Evolutionary conservation across 2,329 filamentous ascomycete species (phyloP).

Genomic region (Aspergillus aculeatinus): DNA sequence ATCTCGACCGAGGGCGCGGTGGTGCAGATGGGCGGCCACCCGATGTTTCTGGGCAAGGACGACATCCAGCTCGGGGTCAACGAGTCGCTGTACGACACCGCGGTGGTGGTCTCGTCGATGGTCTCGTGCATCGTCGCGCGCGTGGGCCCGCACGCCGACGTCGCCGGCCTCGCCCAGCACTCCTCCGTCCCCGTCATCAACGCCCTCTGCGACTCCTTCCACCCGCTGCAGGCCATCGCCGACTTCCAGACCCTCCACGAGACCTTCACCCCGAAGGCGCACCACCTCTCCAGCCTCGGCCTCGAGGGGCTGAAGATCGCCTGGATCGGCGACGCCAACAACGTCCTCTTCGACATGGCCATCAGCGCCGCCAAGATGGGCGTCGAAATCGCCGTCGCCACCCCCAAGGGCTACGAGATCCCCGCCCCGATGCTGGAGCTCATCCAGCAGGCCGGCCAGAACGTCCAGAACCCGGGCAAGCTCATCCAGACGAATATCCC

Average conservation of each 20-base stretch:
- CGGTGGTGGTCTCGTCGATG: constrained; percentile 91
- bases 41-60: constrained; percentile 94
- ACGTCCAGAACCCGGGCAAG: constrained; percentile 60
- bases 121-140: constrained; percentile 78
- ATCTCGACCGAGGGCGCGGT: constrained; percentile 92
- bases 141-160: constrained; percentile 73
- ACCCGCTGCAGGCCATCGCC: constrained; percentile 90
- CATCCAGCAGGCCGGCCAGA: constrained; percentile 64
- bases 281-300: constrained; percentile 55
- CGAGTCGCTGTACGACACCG: constrained; percentile 90
- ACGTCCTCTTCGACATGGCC: constrained; percentile 90
- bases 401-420: constrained; percentile 80
- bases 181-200: constrained; percentile 82
- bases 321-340: constrained; percentile 96
- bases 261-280: constrained; percentile 58
- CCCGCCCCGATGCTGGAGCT: constrained; percentile 70
- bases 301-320: constrained; percentile 84
- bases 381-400: constrained; percentile 81
- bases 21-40: constrained; percentile 81
- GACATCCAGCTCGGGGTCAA: constrained; percentile 96
- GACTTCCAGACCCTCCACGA: constrained; percentile 92
- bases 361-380: constrained; percentile 86
- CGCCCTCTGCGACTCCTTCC: constrained; percentile 83
- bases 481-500: constrained; percentile 75
- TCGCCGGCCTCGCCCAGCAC: constrained; percentile 67